Percentiles rank a stretch among this genome's conserved stretches.
phyloP scores from a whole-genome alignment of 2,329 filamentous ascomycete genomes.

The Plenodomus biglobosus region DNA sequence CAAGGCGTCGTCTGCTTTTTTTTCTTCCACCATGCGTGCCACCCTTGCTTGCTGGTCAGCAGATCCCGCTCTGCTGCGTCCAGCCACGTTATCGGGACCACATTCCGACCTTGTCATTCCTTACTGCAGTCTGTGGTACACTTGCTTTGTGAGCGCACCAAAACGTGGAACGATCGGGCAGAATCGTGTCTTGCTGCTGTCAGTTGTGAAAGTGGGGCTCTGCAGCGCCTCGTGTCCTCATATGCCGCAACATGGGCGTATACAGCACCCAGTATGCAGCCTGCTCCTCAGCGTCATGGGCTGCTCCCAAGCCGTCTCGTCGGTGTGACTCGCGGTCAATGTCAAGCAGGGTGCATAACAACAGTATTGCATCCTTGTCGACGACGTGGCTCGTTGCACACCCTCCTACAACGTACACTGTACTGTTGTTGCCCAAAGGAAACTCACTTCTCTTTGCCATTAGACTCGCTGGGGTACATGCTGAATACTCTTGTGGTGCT shows the following conservation, averaged over 20 bases:
- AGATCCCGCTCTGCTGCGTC: constrained; percentile 8
- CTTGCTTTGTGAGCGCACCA: constrained; percentile 8
- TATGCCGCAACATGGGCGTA: not conserved
- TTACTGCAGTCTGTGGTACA: not conserved
- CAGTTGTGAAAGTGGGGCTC: constrained; percentile 11
- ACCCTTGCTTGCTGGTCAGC: constrained; percentile 13
- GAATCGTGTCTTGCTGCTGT: constrained; percentile 18
- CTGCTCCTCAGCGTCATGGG: not conserved
- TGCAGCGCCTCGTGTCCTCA: constrained; percentile 6
- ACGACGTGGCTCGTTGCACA: constrained; percentile 4
- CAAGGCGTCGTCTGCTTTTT: not conserved
- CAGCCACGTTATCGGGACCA: constrained; percentile 5
- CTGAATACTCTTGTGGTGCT: too few relatives aligned
- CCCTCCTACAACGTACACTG: not conserved
- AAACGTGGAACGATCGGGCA: constrained; percentile 22
- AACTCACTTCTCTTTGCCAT: not conserved
- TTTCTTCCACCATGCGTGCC: constrained; percentile 1
- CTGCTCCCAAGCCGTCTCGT: not conserved
- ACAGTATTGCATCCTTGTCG: constrained; percentile 7
- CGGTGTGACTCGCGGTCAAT: not conserved
- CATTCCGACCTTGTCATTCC: constrained; percentile 3
- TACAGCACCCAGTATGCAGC: not conserved
- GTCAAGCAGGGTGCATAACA: not conserved
- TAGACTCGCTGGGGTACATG: not conserved
- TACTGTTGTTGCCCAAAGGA: not conserved